These are phyloP conservation scores for Paecilomyces sp. DNA, from an alignment of 2,329 filamentous ascomycete genomes.

Conservation along the genomic window DNA sequence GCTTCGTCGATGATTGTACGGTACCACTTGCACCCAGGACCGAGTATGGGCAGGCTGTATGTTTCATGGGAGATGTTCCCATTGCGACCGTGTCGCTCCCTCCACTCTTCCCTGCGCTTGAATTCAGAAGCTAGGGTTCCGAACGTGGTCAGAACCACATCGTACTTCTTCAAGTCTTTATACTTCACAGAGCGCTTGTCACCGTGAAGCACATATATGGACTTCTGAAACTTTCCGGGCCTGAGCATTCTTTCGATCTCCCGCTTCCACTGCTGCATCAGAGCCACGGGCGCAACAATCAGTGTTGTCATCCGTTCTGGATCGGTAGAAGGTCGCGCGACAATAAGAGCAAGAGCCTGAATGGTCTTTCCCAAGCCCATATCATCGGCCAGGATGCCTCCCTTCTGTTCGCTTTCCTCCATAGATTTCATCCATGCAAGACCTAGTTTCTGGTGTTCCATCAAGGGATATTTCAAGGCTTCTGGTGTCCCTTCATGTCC, in stretches of 20 bases:
- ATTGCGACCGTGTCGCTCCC: conserved; percentile 40
- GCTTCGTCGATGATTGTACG: conserved; percentile 72
- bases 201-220: conserved; percentile 63
- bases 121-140: conserved; percentile 62
- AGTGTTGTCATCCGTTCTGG: conserved; percentile 64
- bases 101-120: conserved; percentile 52
- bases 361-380: conserved; percentile 85
- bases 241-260: conserved; percentile 69
- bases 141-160: conserved; percentile 74
- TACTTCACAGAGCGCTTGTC: conserved; percentile 51
- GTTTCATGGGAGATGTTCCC: conserved; percentile 26
- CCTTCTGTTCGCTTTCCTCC: conserved; percentile 64
- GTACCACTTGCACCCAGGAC: conserved; percentile 55
- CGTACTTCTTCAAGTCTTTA: conserved; percentile 55
- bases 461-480: conserved; percentile 61
- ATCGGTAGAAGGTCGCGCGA: conserved; percentile 57
- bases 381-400: conserved; percentile 70
- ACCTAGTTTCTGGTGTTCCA: conserved; percentile 75
- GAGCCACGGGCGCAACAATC: conserved; percentile 70
- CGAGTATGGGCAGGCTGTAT: conserved; percentile 51
- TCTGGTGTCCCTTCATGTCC: conserved; percentile 62
- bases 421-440: conserved; percentile 69
- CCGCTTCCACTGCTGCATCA: conserved; percentile 77
- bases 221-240: conserved; percentile 47
- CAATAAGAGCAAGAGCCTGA: conserved; percentile 70